Evolutionary conservation across 2,329 filamentous ascomycete genomes (phyloP), one percentile per base, ranked within the genome.

Genomic region (Ceratocystis albifundus): DNA sequence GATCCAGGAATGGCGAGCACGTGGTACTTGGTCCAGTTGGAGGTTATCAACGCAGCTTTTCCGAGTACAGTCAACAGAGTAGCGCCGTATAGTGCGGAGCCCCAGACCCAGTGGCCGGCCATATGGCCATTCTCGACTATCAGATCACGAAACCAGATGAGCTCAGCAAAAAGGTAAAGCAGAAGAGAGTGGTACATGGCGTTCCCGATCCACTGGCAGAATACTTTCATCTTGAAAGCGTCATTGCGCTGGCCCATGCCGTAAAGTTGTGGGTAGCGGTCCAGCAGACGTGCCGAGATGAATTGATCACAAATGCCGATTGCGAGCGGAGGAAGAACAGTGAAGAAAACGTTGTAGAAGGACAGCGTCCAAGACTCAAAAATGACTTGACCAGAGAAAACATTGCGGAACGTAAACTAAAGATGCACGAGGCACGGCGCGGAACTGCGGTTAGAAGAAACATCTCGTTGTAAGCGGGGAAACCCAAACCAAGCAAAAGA

Each of bases 301-400:
- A 95, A 97, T 74, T 99, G 95, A 75, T 99, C 95, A 70, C 96
- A 90, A 70, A 99, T 96, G 71, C 94, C 94, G 73, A 99, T 87
- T 1, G 90, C 93, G 68, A 99, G 87, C 0, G 94, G 94, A 17
- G 94, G 94, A 20, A 96, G 80, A 22, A 96, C 88, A 0, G 94
- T 99, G 79, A 96, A 99, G 75, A 99, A 88, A 75, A 99, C 91
- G 79, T 99, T 99, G 82, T 96, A 99, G 78, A 97, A 96, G 6
- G 93, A 96, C n/a, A 99, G 80, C 0, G 92, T 96, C 95, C 95
- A 99, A 8, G 94, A 97, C 77, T 99, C 94, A 82, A 92, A 97
- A 74, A 99, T 97, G 74, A 97, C 90, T 74, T 96, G 88, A 64
- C 94, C 94, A 0, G 93, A 97, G 76, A 97, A 99, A 70, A 90